These are phyloP conservation scores for Diaporthe humulicola DNA, from an alignment of 2,329 filamentous ascomycete genomes.

Conservation along the genomic window DNA sequence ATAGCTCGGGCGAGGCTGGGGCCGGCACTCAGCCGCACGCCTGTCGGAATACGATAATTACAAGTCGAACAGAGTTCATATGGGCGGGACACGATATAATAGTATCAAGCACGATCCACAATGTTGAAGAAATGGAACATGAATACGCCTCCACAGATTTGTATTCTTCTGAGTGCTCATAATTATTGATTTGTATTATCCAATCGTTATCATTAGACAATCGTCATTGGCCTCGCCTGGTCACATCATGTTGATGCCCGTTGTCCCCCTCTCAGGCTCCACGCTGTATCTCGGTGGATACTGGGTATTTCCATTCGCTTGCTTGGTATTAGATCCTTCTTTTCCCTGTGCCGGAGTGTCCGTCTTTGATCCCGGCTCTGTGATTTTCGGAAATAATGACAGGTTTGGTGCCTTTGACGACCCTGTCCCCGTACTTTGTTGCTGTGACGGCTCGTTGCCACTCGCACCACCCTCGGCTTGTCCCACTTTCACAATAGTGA, in stretches of 20 bases:
- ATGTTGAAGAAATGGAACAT: neutral
- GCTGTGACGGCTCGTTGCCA: neutral
- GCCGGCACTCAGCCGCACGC: neutral
- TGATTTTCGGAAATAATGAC: constrained; percentile 13
- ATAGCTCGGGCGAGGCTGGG: neutral
- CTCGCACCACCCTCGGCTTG: neutral
- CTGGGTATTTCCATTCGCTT: neutral
- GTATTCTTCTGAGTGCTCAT: too few species aligned
- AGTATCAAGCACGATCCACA: too few species aligned
- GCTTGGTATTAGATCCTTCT: neutral
- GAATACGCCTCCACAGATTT: neutral
- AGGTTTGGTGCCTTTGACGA: neutral
- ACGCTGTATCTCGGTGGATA: constrained; percentile 8
- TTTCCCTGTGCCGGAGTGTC: neutral
- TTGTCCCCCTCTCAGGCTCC: neutral
- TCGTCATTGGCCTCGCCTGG: neutral
- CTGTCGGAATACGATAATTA: neutral
- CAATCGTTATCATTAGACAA: neutral
- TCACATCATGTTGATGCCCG: constrained; percentile 9
- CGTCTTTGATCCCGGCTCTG: neutral
- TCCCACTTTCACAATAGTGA: constrained; percentile 4
- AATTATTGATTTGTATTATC: neutral
- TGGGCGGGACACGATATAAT: too few species aligned
- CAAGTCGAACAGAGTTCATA: too few species aligned
- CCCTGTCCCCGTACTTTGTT: neutral